Evolutionary conservation across 2,329 filamentous ascomycete genomes (phyloP).

Genomic region (Cordyceps tenuipes): DNA sequence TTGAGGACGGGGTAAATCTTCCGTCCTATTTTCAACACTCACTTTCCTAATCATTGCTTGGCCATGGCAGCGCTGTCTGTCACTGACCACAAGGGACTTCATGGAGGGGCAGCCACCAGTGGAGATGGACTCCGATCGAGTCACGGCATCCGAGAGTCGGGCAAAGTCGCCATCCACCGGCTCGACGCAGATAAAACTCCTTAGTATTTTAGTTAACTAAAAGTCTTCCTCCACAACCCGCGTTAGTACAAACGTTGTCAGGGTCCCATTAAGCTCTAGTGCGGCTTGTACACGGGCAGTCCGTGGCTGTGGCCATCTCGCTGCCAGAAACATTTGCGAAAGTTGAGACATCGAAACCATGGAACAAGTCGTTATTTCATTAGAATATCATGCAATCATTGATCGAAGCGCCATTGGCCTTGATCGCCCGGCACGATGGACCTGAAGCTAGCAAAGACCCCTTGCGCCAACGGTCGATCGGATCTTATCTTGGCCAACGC

Average conservation of each 20-base stretch:
- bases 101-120: slow-evolving; percentile 3
- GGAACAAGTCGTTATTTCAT: neutral
- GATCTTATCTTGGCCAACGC: neutral
- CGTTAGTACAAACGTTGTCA: neutral
- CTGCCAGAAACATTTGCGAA: neutral
- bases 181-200: neutral
- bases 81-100: neutral
- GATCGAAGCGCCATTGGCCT: neutral
- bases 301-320: no score
- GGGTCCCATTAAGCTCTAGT: neutral
- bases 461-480: neutral
- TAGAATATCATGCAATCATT: neutral
- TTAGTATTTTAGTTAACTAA: neutral
- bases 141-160: slow-evolving; percentile 10
- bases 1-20: neutral
- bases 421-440: no score
- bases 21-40: neutral
- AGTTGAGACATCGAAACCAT: neutral
- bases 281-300: no score
- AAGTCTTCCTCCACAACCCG: neutral
- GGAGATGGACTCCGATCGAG: neutral
- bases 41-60: neutral
- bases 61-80: neutral
- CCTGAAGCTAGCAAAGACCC: neutral
- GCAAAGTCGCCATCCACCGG: neutral